phyloP scores from a whole-genome alignment of 2,329 filamentous ascomycete species.

The Botrytis fabae region DNA sequence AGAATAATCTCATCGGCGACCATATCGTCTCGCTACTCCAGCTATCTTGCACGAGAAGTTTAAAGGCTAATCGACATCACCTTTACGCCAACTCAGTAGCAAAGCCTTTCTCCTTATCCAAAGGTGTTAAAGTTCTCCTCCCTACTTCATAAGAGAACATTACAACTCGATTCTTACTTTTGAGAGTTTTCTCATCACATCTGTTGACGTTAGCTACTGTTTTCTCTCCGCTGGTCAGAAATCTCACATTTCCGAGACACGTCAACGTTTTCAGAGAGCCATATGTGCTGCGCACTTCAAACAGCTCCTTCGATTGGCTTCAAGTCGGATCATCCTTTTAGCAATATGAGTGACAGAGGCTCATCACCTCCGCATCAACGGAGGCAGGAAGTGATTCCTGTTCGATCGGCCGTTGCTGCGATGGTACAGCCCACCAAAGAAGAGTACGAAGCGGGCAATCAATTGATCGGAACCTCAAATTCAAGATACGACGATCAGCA shows the following conservation, averaged over 20 bases:
- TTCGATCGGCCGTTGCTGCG: conserved; percentile 29
- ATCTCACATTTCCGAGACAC: neutral
- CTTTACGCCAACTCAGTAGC: neutral
- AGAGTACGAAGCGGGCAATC: conserved; percentile 34
- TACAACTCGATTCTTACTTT: neutral
- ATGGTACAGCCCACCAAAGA: conserved; percentile 33
- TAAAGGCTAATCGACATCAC: neutral
- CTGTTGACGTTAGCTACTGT: neutral
- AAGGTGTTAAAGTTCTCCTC: neutral
- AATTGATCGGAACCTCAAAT: conserved; percentile 33
- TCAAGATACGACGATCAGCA: conserved; percentile 17
- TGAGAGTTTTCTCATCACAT: neutral
- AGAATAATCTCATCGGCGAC: conserved; percentile 16
- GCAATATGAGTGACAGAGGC: conserved; percentile 32
- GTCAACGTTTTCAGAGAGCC: neutral
- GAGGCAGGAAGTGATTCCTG: conserved; percentile 31
- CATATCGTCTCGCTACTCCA: neutral
- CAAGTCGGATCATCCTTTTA: conserved; percentile 36
- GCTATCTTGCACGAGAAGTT: neutral
- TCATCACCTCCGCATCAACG: conserved; percentile 29
- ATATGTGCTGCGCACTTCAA: conserved; percentile 36
- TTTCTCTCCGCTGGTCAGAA: neutral
- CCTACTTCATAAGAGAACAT: neutral
- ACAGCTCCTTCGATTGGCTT: conserved; percentile 34
- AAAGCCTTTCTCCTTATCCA: neutral